Percentiles rank a stretch among this genome's conserved stretches.
These are phyloP conservation scores for Jamesozyma gamospora DNA, from an alignment of 805 yeast genomes.

Conservation along the genomic window DNA sequence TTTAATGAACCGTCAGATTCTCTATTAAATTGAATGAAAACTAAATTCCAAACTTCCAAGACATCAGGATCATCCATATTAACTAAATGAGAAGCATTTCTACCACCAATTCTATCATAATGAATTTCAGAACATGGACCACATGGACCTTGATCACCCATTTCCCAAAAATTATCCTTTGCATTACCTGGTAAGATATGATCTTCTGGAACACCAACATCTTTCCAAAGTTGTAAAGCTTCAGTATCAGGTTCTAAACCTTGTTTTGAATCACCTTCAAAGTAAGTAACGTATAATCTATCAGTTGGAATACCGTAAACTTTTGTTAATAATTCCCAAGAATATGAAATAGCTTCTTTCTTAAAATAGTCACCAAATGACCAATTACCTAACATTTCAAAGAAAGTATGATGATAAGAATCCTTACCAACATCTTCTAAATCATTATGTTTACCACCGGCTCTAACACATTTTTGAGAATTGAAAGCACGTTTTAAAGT, in stretches of 20 bases:
- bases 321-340: slow-evolving; percentile 85
- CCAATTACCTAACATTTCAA: slow-evolving; percentile 99
- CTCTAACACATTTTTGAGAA: slow-evolving; percentile 97
- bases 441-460: slow-evolving; percentile 98
- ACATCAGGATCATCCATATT: slow-evolving; percentile 98
- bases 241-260: slow-evolving; percentile 91
- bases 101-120: slow-evolving; percentile 96
- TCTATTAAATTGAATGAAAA: slow-evolving; percentile 93
- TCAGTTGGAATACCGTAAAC: slow-evolving; percentile 72
- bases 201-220: slow-evolving; percentile 80
- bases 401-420: slow-evolving; percentile 96
- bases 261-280: slow-evolving; percentile 78
- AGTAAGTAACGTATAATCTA: slow-evolving; percentile 89
- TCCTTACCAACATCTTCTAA: slow-evolving; percentile 97
- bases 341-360: slow-evolving; percentile 76
- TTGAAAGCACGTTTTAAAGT: slow-evolving; percentile 80
- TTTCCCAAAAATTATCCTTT: slow-evolving; percentile 97
- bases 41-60: slow-evolving; percentile 95
- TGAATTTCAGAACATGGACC: slow-evolving; percentile 99
- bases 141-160: slow-evolving; percentile 99
- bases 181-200: slow-evolving; percentile 89
- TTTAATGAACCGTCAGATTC: slow-evolving; percentile 75
- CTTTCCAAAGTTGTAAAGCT: slow-evolving; percentile 79
- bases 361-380: slow-evolving; percentile 98
- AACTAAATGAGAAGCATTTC: slow-evolving; percentile 86